A percentile compares a stretch with the other conserved stretches of the same genome.
These are phyloP conservation scores for Torulaspora quercuum DNA, from an alignment of 805 yeast species.

Conservation along the genomic window DNA sequence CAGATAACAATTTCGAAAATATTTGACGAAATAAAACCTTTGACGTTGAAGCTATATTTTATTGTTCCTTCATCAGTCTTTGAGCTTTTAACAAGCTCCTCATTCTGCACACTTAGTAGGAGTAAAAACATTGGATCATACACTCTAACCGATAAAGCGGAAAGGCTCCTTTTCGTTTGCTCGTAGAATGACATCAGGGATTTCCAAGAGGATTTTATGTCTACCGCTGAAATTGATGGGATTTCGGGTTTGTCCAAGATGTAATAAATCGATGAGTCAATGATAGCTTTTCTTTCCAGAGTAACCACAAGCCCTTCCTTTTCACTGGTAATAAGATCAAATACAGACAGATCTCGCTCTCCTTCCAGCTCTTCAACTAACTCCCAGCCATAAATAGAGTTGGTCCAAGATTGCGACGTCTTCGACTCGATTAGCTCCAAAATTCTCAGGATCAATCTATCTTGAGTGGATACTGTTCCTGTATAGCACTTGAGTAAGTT, in stretches of 20 bases:
- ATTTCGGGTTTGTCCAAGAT: constrained; percentile 28
- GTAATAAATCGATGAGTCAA: constrained; percentile 45
- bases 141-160: constrained; percentile 28
- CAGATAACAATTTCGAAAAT: constrained; percentile 48
- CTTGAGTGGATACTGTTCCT: constrained; percentile 64
- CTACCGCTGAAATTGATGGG: constrained; percentile 20
- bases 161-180: constrained; percentile 5
- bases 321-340: constrained; percentile 44
- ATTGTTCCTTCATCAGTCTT: constrained; percentile 31
- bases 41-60: constrained; percentile 46
- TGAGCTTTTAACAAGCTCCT: constrained; percentile 49
- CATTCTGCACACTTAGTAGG: constrained; percentile 57
- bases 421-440: constrained; percentile 56
- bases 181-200: constrained; percentile 19
- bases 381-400: constrained; percentile 62
- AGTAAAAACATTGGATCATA: constrained; percentile 75
- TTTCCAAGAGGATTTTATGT: constrained; percentile 27
- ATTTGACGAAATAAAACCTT: constrained; percentile 53
- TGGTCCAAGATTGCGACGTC: constrained; percentile 60
- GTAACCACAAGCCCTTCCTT: constrained; percentile 49
- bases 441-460: constrained; percentile 55
- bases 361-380: constrained; percentile 41
- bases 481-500: constrained; percentile 50
- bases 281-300: constrained; percentile 48
- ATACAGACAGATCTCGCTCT: constrained; percentile 47